Evolutionary conservation across 2,329 filamentous ascomycete genomes (phyloP), one percentile per base, ranked within the genome.

Genomic region (Aspergillus neoniger): DNA sequence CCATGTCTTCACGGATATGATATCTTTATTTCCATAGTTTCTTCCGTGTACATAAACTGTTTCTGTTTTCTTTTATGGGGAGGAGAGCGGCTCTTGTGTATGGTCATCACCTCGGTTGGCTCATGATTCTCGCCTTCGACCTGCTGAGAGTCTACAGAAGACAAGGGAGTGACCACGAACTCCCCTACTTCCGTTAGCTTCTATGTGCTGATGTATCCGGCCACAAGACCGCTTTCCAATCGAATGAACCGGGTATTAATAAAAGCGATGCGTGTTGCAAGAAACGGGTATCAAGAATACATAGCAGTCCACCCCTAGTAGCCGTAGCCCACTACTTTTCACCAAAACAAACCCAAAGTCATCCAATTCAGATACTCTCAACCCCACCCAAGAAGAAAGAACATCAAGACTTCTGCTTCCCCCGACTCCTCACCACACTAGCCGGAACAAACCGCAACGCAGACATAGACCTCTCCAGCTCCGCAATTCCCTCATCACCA

Each of bases 401-500:
- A 17, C 7, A 28, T 66, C 41, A 70, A 21, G 59, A 10, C 25
- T 59, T 62, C 21, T 36, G 12, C 32, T 57, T 65, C 9, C 64
- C 62, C 23, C 70, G 74, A 55, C 66, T 72, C 17, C 53, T 55
- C 41, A 67, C 68, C 30, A 81, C 77, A 61, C 78, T 80, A 4
- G 69, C 63, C 17, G 79, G 79, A 52, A 81, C 75, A 68, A 81
- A 81, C 21, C 69, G 73, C 43, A 81, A 64, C 4, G 78, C 76
- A 41, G 79, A 78, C 77, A 81, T 77, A 17, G 79, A 80, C 50
- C 68, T 70, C 51, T 75, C 76, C 23, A 81, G 68, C 19, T 77
- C 70, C 21, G 74, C 72, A 9, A 81, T 72, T 15, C 74, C 73
- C 66, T 67, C 67, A 0, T 75, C 71, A 55, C 65, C 60, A 6